Base-by-base conservation (phyloP, 2,329 filamentous ascomycete species). In the Aspergillus nomiae region DNA sequence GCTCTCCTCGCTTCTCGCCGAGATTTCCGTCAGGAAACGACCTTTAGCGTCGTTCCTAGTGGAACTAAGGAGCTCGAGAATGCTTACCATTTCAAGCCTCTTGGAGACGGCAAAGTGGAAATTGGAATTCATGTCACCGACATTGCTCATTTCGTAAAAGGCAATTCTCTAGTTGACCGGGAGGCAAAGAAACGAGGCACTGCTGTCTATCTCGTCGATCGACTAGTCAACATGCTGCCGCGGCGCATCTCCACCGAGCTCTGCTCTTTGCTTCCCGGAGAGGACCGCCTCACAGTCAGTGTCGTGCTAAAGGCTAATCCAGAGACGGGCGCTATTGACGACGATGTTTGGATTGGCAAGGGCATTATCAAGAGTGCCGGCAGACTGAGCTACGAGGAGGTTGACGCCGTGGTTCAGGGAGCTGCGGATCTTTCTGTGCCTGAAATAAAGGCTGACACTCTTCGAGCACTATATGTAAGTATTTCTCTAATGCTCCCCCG, bases 111-210 rank as follows among this genome's bases (percentile, higher is more conserved):
- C 74, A 91, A 92, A 78, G 89, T 97, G 67, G 94, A 99, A 77
- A 91, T 99, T 70, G 95, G 94, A 81, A 88, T 98, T 62, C 95
- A 99, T 80, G 92, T 99, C 74, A 89, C 94, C 36, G 95, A 99
- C 78, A 90, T 98, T 69, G 90, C 95, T 65, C 92, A 99, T 81
- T 99, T 99, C 76, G 92, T 99, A 77, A 98, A 98, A 85, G 85
- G 90, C 55, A 96, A 96, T 82, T 97, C 94, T 19, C 87, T 98
- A 53, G 94, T 98, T 57, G 95, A 99, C 74, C 90, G 95, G 54
- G 95, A 99, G 80, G 95, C 95, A 12, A 97, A 95, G 87, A 99
- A 98, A 85, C 92, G 95, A 69, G 94, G 94, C 65, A 98, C 94
- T 62, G 94, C 93, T 41, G 95, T 99, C 28, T 96, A 98, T 75